Percentiles rank a stretch among this genome's conserved stretches.
Conservation (phyloP, 352 stramenopile species). For the Globisporangium recalcitrans region DNA sequence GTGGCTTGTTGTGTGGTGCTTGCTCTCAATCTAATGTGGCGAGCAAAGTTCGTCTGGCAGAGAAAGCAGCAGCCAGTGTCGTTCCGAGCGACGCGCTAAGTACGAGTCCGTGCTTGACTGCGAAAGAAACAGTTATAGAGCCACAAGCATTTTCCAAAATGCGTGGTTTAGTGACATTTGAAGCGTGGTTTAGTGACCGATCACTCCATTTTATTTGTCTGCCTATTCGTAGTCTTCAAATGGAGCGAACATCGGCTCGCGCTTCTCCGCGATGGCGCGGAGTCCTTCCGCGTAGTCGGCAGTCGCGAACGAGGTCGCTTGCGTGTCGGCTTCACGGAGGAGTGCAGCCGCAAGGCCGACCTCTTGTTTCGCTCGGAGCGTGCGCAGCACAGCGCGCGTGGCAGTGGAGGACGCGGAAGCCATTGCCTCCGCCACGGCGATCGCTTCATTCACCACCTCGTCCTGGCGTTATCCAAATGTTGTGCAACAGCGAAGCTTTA, state of each 20-base stretch:
- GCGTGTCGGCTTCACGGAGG: constrained; percentile 66
- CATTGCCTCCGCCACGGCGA: constrained; percentile 55
- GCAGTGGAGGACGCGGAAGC: constrained; percentile 57
- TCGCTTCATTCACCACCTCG: constrained; percentile 41
- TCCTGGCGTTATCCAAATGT: constrained; percentile 13
- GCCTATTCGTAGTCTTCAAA: constrained; percentile 36
- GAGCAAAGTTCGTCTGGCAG: not conserved
- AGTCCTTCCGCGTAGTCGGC: constrained; percentile 79
- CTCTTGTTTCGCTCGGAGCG: constrained; percentile 63
- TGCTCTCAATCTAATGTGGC: constrained; percentile 1
- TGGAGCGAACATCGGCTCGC: constrained; percentile 47
- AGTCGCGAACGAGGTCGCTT: constrained; percentile 77
- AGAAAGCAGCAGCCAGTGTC: not conserved
- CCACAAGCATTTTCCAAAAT: constrained; percentile 14
- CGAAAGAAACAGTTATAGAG: not conserved
- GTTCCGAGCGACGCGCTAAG: not conserved
- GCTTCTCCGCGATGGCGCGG: constrained; percentile 61
- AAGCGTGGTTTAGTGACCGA: not conserved
- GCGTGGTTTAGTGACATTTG: not conserved
- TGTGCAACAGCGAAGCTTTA: too few species aligned
- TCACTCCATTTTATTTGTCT: not conserved
- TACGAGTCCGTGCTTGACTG: not conserved
- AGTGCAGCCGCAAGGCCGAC: constrained; percentile 58
- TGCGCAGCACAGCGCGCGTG: constrained; percentile 57
- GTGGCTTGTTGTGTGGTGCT: not conserved